phyloP scores from a whole-genome alignment of 1,139 yeast genomes.

The Zygosaccharomyces sapae region DNA sequence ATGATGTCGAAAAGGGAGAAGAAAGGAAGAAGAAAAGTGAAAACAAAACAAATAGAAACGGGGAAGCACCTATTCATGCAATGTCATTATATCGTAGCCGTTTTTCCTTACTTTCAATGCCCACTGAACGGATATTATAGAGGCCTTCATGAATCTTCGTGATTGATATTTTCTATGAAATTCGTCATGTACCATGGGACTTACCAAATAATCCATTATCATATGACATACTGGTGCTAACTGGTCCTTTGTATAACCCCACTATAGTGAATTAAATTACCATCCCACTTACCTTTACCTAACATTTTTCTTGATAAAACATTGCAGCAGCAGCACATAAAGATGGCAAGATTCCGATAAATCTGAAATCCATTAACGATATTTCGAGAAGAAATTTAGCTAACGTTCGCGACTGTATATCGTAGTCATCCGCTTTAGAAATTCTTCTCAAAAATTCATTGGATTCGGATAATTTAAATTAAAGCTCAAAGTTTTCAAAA shows the following conservation, averaged over 20 bases:
- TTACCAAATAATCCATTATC: slow-evolving; percentile 71
- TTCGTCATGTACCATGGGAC: slow-evolving; percentile 89
- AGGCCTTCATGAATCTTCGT: slow-evolving; percentile 86
- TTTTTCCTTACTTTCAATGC: slow-evolving; percentile 52
- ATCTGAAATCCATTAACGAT: slow-evolving; percentile 72
- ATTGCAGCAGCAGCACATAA: slow-evolving; percentile 88
- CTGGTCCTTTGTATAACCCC: slow-evolving; percentile 81
- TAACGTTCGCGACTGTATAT: slow-evolving; percentile 84
- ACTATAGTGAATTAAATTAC: slow-evolving; percentile 79
- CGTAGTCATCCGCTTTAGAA: slow-evolving; percentile 93
- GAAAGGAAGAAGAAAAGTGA: slow-evolving; percentile 2
- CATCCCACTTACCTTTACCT: slow-evolving; percentile 71
- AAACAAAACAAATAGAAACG: too few species aligned
- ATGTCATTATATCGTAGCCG: slow-evolving; percentile 38
- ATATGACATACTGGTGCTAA: slow-evolving; percentile 67
- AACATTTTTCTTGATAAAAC: slow-evolving; percentile 77
- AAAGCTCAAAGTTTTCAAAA: slow-evolving; percentile 69
- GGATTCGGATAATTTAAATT: slow-evolving; percentile 90
- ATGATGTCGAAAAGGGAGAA: too few species aligned
- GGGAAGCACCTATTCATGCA: slow-evolving; percentile 30
- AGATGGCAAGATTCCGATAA: slow-evolving; percentile 76
- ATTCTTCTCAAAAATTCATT: slow-evolving; percentile 86
- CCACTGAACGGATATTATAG: slow-evolving; percentile 86
- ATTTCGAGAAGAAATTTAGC: slow-evolving; percentile 87
- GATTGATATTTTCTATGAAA: slow-evolving; percentile 92